Evolutionary conservation across 345 rosid genomes (phyloP).

Genomic region (Raphanus sativus): DNA sequence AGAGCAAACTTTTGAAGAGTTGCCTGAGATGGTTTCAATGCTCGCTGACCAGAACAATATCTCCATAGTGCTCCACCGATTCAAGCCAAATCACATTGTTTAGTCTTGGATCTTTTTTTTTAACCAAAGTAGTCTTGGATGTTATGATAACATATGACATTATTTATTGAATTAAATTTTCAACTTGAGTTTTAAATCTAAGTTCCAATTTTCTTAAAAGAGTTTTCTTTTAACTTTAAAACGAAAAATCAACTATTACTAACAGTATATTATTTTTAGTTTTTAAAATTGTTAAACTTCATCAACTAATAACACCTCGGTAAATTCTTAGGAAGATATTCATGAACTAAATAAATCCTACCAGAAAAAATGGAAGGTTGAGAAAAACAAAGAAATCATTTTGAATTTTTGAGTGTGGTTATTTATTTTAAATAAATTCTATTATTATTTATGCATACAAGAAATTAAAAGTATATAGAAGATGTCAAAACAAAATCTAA

Average conservation of each 20-base stretch:
- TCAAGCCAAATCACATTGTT: neutral
- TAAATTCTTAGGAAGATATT: no score
- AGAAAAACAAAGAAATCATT: no score
- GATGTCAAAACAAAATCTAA: neutral
- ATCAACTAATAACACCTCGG: no score
- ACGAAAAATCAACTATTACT: no score
- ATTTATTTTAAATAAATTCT: no score
- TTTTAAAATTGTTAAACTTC: no score
- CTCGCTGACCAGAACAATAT: neutral
- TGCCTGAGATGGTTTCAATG: constrained; percentile 16
- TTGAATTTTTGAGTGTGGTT: no score
- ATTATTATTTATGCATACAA: neutral
- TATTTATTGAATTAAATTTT: neutral
- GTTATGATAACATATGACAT: neutral
- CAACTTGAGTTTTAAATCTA: neutral
- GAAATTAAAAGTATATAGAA: neutral
- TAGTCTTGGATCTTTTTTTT: neutral
- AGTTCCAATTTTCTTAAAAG: neutral
- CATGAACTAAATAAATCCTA: no score
- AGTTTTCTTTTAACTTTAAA: no score
- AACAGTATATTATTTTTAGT: no score
- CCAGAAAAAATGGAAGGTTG: no score
- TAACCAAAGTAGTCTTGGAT: neutral
- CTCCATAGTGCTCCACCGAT: neutral
- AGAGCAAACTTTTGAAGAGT: neutral